Percentiles rank a stretch among this genome's conserved stretches.
phyloP scores from a whole-genome alignment of 139 green algal species.

The Pedinophyceae sp. region DNA sequence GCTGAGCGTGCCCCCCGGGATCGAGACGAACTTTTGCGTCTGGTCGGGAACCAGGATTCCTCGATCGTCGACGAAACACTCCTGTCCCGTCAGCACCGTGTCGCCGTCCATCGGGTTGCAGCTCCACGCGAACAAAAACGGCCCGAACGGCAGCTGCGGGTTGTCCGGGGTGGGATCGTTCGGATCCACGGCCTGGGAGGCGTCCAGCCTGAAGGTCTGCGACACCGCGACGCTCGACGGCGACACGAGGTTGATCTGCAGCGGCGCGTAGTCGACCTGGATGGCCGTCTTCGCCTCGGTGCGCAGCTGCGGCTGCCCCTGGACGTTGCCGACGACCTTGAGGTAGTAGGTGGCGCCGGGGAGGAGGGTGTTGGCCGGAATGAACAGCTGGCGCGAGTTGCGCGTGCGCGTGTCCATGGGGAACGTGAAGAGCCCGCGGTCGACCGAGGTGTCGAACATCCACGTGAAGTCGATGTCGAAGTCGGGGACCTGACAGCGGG shows the following conservation, averaged over 20 bases:
- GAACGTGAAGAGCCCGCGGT: no score
- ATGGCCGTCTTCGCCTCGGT: constrained; percentile 5
- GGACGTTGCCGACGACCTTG: constrained; percentile 4
- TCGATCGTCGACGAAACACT: neutral
- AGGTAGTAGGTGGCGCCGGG: constrained; percentile 11
- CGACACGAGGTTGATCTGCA: constrained; percentile 2
- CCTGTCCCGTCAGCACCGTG: neutral
- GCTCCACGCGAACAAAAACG: constrained; percentile 7
- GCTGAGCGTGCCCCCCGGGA: neutral
- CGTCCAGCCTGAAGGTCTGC: constrained; percentile 7
- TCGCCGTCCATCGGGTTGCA: neutral
- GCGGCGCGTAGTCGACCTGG: constrained; percentile 4
- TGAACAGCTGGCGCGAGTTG: constrained; percentile 3
- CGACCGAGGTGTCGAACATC: constrained; percentile 3
- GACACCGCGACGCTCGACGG: neutral
- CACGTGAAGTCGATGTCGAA: constrained; percentile 7
- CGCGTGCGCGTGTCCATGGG: constrained; percentile 8
- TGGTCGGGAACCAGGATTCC: neutral
- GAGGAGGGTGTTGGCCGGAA: constrained; percentile 3
- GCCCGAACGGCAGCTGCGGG: constrained; percentile 8
- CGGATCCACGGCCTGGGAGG: constrained; percentile 3
- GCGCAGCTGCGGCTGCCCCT: constrained; percentile 4
- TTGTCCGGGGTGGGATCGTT: constrained; percentile 9
- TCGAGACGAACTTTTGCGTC: neutral
- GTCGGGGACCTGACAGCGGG: constrained; percentile 1